phyloP scores from a whole-genome alignment of 345 rosid species.

The Hirschfeldia incana region DNA sequence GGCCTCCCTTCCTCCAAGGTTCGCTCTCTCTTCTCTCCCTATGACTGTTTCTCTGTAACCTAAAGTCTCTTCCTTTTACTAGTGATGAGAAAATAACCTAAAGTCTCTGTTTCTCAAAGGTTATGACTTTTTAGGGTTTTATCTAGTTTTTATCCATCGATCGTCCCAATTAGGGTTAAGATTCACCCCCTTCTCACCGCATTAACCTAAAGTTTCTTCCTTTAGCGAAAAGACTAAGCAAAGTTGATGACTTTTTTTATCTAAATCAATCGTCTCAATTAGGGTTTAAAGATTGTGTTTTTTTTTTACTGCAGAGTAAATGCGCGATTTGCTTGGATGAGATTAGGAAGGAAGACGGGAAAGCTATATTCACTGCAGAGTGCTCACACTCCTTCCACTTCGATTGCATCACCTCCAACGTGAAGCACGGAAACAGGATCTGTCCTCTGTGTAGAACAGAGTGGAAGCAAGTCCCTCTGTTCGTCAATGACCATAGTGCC shows the following conservation, averaged over 20 bases:
- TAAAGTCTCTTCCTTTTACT: too few species aligned
- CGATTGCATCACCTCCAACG: constrained; percentile 82
- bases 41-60: not conserved
- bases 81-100: too few species aligned
- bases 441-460: constrained; percentile 89
- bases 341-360: constrained; percentile 71
- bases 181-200: too few species aligned
- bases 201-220: too few species aligned
- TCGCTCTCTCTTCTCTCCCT: not conserved
- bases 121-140: not conserved
- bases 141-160: not conserved
- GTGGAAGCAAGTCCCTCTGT: constrained; percentile 65
- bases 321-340: constrained; percentile 80
- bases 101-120: not conserved
- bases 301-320: constrained; percentile 50
- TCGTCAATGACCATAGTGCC: constrained; percentile 31
- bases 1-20: constrained; percentile 32
- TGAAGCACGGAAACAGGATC: constrained; percentile 75
- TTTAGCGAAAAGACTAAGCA: too few species aligned
- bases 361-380: constrained; percentile 90
- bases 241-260: too few species aligned
- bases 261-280: not conserved
- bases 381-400: constrained; percentile 96
- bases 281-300: not conserved
- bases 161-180: not conserved